Conservation (phyloP, 2,329 filamentous ascomycete species). For the Chaetomiaceae sp. region DNA sequence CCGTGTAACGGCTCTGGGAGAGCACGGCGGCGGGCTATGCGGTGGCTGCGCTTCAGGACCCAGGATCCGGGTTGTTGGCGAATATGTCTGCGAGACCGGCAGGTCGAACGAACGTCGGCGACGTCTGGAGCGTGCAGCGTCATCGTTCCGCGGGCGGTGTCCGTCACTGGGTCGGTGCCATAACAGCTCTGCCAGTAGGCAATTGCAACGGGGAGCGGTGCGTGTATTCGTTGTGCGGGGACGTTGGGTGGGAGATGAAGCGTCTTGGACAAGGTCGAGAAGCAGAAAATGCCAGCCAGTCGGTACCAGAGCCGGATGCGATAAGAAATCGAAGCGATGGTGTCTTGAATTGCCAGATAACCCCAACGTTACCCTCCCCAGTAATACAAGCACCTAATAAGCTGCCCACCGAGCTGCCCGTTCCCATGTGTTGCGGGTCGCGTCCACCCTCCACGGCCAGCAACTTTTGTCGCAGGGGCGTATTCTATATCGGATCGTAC, state of each 20-base stretch:
- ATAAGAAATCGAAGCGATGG: background rate
- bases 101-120: conserved; percentile 30
- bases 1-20: conserved; percentile 12
- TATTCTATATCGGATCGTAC: too few relatives aligned
- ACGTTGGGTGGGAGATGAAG: background rate
- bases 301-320: background rate
- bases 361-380: too few relatives aligned
- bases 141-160: conserved; percentile 38
- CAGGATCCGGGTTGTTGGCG: conserved; percentile 6
- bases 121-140: conserved; percentile 37
- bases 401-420: too few relatives aligned
- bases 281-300: background rate
- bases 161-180: conserved; percentile 20
- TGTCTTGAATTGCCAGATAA: too few relatives aligned
- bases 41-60: conserved; percentile 11
- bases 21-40: conserved; percentile 19
- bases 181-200: conserved; percentile 15
- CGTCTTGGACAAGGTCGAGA: background rate
- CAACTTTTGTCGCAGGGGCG: too few relatives aligned
- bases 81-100: conserved; percentile 20
- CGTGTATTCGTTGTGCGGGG: background rate
- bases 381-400: too few relatives aligned
- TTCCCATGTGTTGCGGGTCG: too few relatives aligned
- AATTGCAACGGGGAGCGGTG: conserved; percentile 6
- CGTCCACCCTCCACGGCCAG: too few relatives aligned